Evolutionary conservation across 257 asterid species (phyloP).

Genomic region (Galeopsis tetrahit): DNA sequence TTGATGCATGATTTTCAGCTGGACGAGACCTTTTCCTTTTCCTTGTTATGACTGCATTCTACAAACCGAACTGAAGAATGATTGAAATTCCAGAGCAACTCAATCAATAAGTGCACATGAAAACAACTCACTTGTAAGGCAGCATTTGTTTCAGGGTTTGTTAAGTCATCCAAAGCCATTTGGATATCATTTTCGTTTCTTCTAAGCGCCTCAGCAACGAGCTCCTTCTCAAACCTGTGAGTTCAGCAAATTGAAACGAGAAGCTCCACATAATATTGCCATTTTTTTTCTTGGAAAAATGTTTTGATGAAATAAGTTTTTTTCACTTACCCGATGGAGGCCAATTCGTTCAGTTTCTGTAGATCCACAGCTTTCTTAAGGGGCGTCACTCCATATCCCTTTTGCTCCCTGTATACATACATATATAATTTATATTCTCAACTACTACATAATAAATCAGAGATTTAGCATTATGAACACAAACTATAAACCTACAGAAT

Average conservation of each 20-base stretch:
- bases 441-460: conserved; percentile 9
- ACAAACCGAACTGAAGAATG: conserved; percentile 34
- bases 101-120: conserved; percentile 12
- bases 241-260: conserved; percentile 21
- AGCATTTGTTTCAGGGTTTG: conserved; percentile 72
- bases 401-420: conserved; percentile 73
- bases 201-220: conserved; percentile 95
- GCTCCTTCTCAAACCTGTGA: conserved; percentile 71
- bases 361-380: conserved; percentile 84
- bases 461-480: not conserved
- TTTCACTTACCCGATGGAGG: conserved; percentile 72
- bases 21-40: conserved; percentile 64
- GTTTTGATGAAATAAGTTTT: not conserved
- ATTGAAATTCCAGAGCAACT: conserved; percentile 8
- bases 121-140: conserved; percentile 63
- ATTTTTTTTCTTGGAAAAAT: not conserved
- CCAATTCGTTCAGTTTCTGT: conserved; percentile 66
- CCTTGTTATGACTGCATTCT: conserved; percentile 68
- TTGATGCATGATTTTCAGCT: conserved; percentile 54
- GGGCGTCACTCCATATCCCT: conserved; percentile 77
- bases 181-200: conserved; percentile 89
- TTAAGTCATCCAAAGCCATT: conserved; percentile 84
- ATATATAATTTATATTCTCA: conserved; percentile 8
- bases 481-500: conserved; percentile 51
- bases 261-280: not conserved